Base-by-base conservation (phyloP, 2,329 filamentous ascomycete species). In the Ramularia collo-cygni region DNA sequence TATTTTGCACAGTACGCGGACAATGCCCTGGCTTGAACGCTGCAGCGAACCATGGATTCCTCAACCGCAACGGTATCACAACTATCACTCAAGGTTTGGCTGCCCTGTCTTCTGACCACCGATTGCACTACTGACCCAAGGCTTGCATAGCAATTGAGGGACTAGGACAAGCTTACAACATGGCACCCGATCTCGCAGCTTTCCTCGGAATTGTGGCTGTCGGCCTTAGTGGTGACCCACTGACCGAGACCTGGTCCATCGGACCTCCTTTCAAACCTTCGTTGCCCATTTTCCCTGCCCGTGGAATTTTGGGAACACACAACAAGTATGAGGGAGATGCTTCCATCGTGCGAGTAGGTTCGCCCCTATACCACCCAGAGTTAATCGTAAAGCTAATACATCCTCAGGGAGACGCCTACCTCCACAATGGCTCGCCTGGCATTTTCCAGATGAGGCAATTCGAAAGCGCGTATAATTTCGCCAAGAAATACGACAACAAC, bases 271-370 rank as follows among this genome's bases (percentile, higher is more conserved):
- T 40, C 16, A 41, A 44, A 5, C 37, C 41, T 14, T 37, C 33
- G 16, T 19, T 36, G 32, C 40, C 34, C 26, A 39, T 50, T 8
- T 40, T 56, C 19, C 44, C 50, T 26, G 37, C 35, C 14, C 54
- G 46, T 50, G 59, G 47, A 41, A 50, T 57, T 35, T 47, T 41
- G 3, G 52, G 47, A 28, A 47, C 51, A 7, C 61, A 64, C 51
- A 62, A 60, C 47, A 54, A 56, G 28, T 64, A 62, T 42, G 61
- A 64, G 41, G 48, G 50, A 7, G 61, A 64, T 38, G 52, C 38
- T 8, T 53, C 51, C 19, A 55, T 55, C 32, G 49, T 36, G 28
- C 53, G 52, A 28, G n/a, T n/a, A n/a, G n/a, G n/a, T n/a, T n/a
- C n/a, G n/a, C n/a, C n/a, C n/a, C n/a, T n/a, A n/a, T n/a, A n/a